These are phyloP conservation scores for Meira nashicola DNA, from an alignment of 1,284 basidiomycete genomes.

Conservation along the genomic window DNA sequence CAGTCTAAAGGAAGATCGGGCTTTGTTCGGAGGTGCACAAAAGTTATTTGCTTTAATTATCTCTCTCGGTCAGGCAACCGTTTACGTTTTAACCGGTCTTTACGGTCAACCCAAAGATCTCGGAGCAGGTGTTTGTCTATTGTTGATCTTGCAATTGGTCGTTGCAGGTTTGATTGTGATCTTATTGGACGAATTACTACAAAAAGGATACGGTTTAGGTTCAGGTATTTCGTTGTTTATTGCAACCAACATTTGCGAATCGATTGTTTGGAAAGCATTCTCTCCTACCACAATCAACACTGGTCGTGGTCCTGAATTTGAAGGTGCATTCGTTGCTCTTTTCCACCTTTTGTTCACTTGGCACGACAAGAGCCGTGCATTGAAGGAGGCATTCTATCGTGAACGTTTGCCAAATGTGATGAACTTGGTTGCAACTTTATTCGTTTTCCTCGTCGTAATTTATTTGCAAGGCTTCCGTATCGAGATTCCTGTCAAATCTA, in stretches of 20 bases:
- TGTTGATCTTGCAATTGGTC: conserved; percentile 92
- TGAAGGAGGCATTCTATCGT: conserved; percentile 97
- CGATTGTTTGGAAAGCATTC: conserved; percentile 99
- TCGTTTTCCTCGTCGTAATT: conserved; percentile 90
- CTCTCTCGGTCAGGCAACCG: conserved; percentile 90
- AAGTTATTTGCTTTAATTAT: conserved; percentile 97
- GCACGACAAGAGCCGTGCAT: conserved; percentile 94
- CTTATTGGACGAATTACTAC: conserved; percentile 94
- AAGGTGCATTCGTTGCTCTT: conserved; percentile 88
- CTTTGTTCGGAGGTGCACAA: conserved; percentile 91
- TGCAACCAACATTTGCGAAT: conserved; percentile 98
- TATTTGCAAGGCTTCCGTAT: conserved; percentile 98
- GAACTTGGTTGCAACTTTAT: conserved; percentile 88
- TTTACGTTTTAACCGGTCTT: conserved; percentile 93
- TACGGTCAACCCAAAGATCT: conserved; percentile 91
- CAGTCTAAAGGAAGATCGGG: conserved; percentile 90
- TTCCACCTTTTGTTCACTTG: conserved; percentile 98
- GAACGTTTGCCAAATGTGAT: conserved; percentile 95
- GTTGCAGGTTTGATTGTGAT: conserved; percentile 93
- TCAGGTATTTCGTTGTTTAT: conserved; percentile 98
- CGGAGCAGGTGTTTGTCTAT: conserved; percentile 88
- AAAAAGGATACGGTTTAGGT: conserved; percentile 97
- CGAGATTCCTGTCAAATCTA: conserved; percentile 97
- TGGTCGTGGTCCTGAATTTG: conserved; percentile 94
- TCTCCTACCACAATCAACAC: conserved; percentile 97